phyloP scores from a whole-genome alignment of 192 early-diverging fungal species.

The Gryganskiella cystojenkinii region DNA sequence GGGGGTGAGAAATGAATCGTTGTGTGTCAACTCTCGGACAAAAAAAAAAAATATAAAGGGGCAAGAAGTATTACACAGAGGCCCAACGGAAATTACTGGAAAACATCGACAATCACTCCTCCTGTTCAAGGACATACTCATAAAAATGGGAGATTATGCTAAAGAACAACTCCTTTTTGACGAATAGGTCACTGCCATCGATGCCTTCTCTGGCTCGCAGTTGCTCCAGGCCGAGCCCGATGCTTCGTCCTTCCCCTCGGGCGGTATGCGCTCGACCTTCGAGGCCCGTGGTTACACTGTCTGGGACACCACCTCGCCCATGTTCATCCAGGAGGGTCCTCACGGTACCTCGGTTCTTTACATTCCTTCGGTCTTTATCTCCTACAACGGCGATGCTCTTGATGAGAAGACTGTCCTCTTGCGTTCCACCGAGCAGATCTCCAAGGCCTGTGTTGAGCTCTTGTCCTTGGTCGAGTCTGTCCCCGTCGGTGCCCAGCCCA shows the following conservation, averaged over 20 bases:
- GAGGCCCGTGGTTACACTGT: slow-evolving; percentile 99
- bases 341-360: slow-evolving; percentile 95
- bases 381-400: slow-evolving; percentile 98
- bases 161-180: too few species aligned
- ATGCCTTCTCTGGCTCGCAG: slow-evolving; percentile 97
- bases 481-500: slow-evolving; percentile 60
- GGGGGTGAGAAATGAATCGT: not conserved
- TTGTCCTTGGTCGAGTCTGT: slow-evolving; percentile 78
- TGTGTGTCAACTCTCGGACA: not conserved
- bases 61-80: not conserved
- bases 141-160: too few species aligned
- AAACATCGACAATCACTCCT: too few species aligned
- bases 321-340: slow-evolving; percentile 94
- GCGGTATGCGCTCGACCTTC: slow-evolving; percentile 97
- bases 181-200: slow-evolving; percentile 71
- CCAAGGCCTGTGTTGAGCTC: slow-evolving; percentile 82
- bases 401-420: slow-evolving; percentile 99
- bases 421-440: slow-evolving; percentile 89
- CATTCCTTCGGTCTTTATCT: slow-evolving; percentile 98
- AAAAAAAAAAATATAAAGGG: not conserved
- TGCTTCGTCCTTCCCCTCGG: slow-evolving; percentile 99
- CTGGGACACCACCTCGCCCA: slow-evolving; percentile 97
- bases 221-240: slow-evolving; percentile 99
- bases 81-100: too few species aligned
- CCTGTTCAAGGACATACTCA: too few species aligned